Evolutionary conservation across 2,329 filamentous ascomycete genomes (phyloP).

Genomic region (Tricladium varicosporioides): DNA sequence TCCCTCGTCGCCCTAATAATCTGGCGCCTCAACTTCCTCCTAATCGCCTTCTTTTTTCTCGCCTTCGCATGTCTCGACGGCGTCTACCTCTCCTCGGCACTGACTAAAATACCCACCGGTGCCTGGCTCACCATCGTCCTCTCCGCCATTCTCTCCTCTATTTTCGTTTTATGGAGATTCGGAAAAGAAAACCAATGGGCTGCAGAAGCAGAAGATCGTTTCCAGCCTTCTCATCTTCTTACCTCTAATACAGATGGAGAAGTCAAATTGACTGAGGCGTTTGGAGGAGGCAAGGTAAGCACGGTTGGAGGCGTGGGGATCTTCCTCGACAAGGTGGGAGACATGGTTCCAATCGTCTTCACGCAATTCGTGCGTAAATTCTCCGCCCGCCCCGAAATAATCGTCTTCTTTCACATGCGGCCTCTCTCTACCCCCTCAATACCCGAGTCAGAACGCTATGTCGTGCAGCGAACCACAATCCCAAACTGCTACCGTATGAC

Average conservation of each 20-base stretch:
- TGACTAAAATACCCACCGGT: slow-evolving; percentile 72
- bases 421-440: slow-evolving; percentile 59
- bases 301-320: slow-evolving; percentile 61
- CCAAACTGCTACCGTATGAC: slow-evolving; percentile 67
- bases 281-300: slow-evolving; percentile 40
- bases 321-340: slow-evolving; percentile 76
- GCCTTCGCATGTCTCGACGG: slow-evolving; percentile 66
- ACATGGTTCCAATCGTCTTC: slow-evolving; percentile 64
- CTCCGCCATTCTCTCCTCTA: slow-evolving; percentile 55
- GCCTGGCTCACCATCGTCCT: slow-evolving; percentile 76
- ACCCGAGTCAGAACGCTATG: slow-evolving; percentile 45
- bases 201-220: slow-evolving; percentile 62
- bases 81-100: slow-evolving; percentile 65
- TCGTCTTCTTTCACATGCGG: slow-evolving; percentile 74
- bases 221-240: slow-evolving; percentile 47
- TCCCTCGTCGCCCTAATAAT: slow-evolving; percentile 69
- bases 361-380: slow-evolving; percentile 73
- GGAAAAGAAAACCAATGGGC: slow-evolving; percentile 77
- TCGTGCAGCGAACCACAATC: slow-evolving; percentile 41
- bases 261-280: slow-evolving; percentile 38
- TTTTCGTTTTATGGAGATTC: slow-evolving; percentile 76
- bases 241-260: slow-evolving; percentile 33
- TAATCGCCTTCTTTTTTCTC: slow-evolving; percentile 62
- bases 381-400: slow-evolving; percentile 62
- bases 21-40: slow-evolving; percentile 60